Base-by-base conservation (phyloP, 495 filamentous ascomycete genomes). In the Letharia columbiana region DNA sequence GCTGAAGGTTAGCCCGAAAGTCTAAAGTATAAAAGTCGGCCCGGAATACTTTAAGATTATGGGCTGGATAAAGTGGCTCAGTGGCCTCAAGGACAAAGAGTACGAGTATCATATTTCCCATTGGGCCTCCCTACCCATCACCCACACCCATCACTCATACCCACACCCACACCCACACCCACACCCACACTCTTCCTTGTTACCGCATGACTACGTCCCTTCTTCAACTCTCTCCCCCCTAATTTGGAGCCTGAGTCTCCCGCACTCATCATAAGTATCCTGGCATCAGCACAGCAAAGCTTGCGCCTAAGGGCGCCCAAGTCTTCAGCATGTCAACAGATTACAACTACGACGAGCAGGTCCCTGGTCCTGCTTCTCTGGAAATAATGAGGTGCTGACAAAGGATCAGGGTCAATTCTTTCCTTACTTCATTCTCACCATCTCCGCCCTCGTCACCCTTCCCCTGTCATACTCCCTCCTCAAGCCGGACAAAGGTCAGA, bases 311-410 rank as follows among this genome's bases (percentile, higher is more conserved):
- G 44, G 57, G 57, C 57, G 56, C 28, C 45, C 28, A 37, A 23
- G 58, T 31, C 72, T 73, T 76, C 85, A 85, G 74, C 72, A 96
- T 95, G 91, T 92, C 91, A 73, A 91, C 91, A 70, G 94, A 98
- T 76, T 98, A 98, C 82, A 93, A 88, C 71, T 98, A 98, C 78
- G 94, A 98, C 84, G 91, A 96, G 73, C 83, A 92, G 86, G 89
- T 89, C 70, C 52, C 45, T 60, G 57, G 63, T 67, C 45, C 42
- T 23, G 47, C 11, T 42, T 15, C 50, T 62, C 8, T 20, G 49
- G n/a, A 10, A 47, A 45, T 37, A 42, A 37, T 31, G 64, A 47
- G 28, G 65, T 23, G 61, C 63, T 67, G 62, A 74, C 68, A n/a
- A 45, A 50, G 60, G 61, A 64, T 33, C 69, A 97, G 87, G 93